phyloP scores from a whole-genome alignment of 805 yeast species.

The Candida ovalis region DNA sequence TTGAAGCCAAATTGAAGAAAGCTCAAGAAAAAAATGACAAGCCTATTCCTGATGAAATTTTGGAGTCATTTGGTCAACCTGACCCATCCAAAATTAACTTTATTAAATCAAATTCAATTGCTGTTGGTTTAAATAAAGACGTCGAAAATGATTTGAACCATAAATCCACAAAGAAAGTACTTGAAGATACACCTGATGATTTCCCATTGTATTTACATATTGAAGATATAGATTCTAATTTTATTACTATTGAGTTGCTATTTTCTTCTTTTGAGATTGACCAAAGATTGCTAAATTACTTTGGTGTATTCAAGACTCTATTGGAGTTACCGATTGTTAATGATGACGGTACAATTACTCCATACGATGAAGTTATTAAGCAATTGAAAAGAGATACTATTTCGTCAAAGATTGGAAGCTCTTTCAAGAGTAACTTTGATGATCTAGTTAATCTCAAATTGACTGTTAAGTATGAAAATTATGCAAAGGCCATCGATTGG shows the following conservation, averaged over 20 bases:
- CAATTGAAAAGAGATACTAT: constrained; percentile 71
- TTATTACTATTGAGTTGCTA: constrained; percentile 62
- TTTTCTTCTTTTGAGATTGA: constrained; percentile 54
- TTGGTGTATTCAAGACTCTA: constrained; percentile 61
- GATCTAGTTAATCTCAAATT: constrained; percentile 65
- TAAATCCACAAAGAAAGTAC: constrained; percentile 17
- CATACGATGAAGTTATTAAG: constrained; percentile 75
- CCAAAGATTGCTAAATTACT: constrained; percentile 53
- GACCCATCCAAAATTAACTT: constrained; percentile 73
- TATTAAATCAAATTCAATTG: constrained; percentile 63
- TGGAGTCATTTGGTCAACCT: constrained; percentile 62
- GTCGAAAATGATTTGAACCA: constrained; percentile 25
- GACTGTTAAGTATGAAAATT: constrained; percentile 58
- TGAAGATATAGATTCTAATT: constrained; percentile 77
- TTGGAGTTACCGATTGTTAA: constrained; percentile 68
- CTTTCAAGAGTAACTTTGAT: constrained; percentile 56
- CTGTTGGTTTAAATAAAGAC: constrained; percentile 47
- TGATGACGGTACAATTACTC: constrained; percentile 54
- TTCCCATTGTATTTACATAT: constrained; percentile 71
- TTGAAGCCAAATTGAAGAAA: constrained; percentile 46
- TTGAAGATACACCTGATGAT: constrained; percentile 36
- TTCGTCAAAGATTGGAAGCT: constrained; percentile 49
- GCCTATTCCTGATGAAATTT: constrained; percentile 70
- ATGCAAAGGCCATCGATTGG: constrained; percentile 74
- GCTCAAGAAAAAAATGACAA: constrained; percentile 69